Evolutionary conservation across 2,329 filamentous ascomycete species (phyloP).

Genomic region (Phialocephala subalpina): DNA sequence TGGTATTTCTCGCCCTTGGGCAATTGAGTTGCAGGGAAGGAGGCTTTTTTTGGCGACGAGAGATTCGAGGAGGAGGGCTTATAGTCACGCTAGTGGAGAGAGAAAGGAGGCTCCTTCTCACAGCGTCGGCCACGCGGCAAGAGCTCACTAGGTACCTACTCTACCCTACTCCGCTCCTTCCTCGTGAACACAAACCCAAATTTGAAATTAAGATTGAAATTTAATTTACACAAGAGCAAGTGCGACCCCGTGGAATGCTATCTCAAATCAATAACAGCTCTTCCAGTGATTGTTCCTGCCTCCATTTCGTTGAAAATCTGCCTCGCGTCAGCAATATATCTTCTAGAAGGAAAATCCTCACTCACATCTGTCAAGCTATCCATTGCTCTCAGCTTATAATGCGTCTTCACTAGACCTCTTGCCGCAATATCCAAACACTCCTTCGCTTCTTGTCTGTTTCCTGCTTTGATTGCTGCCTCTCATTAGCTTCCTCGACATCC

Average conservation of each 20-base stretch:
- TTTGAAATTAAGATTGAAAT: too few relatives aligned
- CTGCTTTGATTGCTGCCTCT: conserved; percentile 49
- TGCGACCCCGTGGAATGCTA: background rate
- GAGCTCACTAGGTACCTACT: too few relatives aligned
- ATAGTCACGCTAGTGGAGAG: too few relatives aligned
- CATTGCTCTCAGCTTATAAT: conserved; percentile 48
- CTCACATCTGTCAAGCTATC: conserved; percentile 42
- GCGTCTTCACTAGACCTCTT: conserved; percentile 51
- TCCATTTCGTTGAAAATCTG: conserved; percentile 23
- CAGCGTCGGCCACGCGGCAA: too few relatives aligned
- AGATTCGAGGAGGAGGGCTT: too few relatives aligned
- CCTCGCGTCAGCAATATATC: background rate
- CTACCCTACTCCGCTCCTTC: too few relatives aligned
- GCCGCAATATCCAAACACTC: conserved; percentile 53
- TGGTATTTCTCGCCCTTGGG: too few relatives aligned
- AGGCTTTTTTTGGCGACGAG: too few relatives aligned
- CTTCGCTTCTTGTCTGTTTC: conserved; percentile 55
- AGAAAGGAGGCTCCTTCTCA: too few relatives aligned
- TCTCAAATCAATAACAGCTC: conserved; percentile 21
- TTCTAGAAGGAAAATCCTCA: background rate
- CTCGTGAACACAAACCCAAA: too few relatives aligned
- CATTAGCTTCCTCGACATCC: background rate
- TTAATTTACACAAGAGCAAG: background rate
- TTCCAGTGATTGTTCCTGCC: conserved; percentile 11
- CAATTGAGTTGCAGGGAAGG: too few relatives aligned